These are phyloP conservation scores for Porcisia hertigi DNA, from an alignment of 208 protist species.

Conservation along the genomic window DNA sequence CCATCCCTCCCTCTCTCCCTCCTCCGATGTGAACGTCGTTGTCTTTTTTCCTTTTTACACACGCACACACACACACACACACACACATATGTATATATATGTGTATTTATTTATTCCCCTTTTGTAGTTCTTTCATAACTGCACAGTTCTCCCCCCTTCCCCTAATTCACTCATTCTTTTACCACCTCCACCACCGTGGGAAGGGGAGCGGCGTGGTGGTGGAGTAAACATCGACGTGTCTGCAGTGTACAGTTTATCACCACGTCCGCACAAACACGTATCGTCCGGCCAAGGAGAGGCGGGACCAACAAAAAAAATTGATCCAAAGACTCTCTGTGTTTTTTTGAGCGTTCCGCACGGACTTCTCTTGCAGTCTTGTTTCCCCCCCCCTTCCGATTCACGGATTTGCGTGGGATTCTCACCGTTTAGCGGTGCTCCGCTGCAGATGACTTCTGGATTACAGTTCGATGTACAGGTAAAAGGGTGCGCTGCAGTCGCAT, in stretches of 20 bases:
- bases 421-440: not conserved
- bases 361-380: not conserved
- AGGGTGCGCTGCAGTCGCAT: conserved; percentile 17
- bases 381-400: not conserved
- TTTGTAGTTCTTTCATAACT: not conserved
- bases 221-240: not conserved
- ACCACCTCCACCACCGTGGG: too few relatives aligned
- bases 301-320: too few relatives aligned
- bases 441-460: conserved; percentile 14
- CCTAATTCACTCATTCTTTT: not conserved
- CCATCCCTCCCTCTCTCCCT: not conserved
- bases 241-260: not conserved
- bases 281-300: too few relatives aligned
- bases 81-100: not conserved
- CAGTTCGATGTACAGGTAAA: conserved; percentile 15
- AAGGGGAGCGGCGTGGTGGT: not conserved
- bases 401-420: not conserved
- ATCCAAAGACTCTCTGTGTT: too few relatives aligned
- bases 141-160: not conserved
- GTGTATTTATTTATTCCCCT: not conserved
- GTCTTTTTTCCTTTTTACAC: not conserved
- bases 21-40: not conserved
- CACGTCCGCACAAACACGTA: not conserved
- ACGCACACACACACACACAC: not conserved
- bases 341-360: too few relatives aligned